phyloP scores from a whole-genome alignment of 257 asterid genomes.

The Primulina huaijiensis region DNA sequence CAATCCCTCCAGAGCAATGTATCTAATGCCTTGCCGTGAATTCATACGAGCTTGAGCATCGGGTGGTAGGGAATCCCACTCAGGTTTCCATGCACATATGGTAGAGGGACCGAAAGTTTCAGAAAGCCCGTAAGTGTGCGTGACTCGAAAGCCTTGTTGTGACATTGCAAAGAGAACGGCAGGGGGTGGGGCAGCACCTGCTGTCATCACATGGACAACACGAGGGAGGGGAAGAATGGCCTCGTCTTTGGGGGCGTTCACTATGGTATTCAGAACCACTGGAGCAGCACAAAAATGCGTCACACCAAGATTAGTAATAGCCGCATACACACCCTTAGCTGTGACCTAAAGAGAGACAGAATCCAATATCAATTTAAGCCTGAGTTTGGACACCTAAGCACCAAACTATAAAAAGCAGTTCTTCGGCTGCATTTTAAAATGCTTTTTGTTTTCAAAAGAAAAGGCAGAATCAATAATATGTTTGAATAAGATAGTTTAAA shows the following conservation, averaged over 20 bases:
- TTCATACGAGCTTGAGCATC: conserved; percentile 72
- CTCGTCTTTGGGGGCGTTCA: conserved; percentile 63
- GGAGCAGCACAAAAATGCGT: conserved; percentile 99
- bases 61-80: conserved; percentile 76
- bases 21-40: conserved; percentile 80
- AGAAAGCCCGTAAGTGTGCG: conserved; percentile 92
- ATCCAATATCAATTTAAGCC: not conserved
- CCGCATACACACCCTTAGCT: conserved; percentile 81
- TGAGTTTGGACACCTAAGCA: not conserved
- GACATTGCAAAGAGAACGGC: conserved; percentile 74
- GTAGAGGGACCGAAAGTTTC: conserved; percentile 94
- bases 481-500: too few relatives aligned
- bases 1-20: conserved; percentile 62
- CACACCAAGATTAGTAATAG: conserved; percentile 70
- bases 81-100: conserved; percentile 91
- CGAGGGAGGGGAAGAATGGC: conserved; percentile 79
- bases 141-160: conserved; percentile 66
- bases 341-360: conserved; percentile 53
- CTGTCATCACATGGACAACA: conserved; percentile 79
- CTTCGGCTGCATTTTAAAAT: not conserved
- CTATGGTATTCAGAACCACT: conserved; percentile 78
- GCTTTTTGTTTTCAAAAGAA: too few relatives aligned
- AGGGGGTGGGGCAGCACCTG: conserved; percentile 97
- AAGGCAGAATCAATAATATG: too few relatives aligned
- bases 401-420: not conserved